Evolutionary conservation across 768 basidiomycete species (phyloP), one percentile per base, ranked within the genome.

Genomic region (Guyanaporus albipodus): DNA sequence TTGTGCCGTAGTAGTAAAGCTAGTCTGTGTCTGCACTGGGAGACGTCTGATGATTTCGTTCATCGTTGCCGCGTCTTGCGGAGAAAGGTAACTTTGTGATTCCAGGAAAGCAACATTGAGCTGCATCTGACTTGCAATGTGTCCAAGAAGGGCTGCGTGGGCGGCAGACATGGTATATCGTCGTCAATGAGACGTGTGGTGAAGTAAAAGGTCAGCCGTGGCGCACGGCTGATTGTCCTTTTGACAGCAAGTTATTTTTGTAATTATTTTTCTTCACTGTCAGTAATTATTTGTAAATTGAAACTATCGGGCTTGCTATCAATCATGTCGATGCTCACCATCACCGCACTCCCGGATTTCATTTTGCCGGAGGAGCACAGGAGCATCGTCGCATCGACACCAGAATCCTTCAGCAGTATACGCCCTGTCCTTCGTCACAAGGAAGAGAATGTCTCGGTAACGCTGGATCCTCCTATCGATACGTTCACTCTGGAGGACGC

Each of bases 351-450:
- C 3, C 80, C 82, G 0, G 52, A 53, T 4, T 77, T 69, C 36
- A 68, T 82, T 31, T 70, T 82, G 2, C 67, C 72, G 8, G 88
- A 91, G 41, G 84, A 91, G 55, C 86, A 91, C 68, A 69, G 71
- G 24, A 61, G 67, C 4, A 60, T 92, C 27, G 74, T 85, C 6
- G 78, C 77, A n/a, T 83, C 86, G 1, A 97, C 95, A 0, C 95
- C 95, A 1, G 59, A 74, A 1, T 89, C 90, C 0, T 96, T 97
- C 69, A 73, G 67, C 50, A 84, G 87, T 56, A 93, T 98, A 47
- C 91, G 87, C 2, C 84, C 94, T 1, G 73, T 93, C 46, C 71
- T 95, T 43, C 77, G 81, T 55, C 83, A 88, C 70, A 75, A 77
- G 57, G 79, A 93, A 58, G 77, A 83, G 1, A 75, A 79, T 58